Evolutionary conservation across 495 filamentous ascomycete genomes (phyloP), one percentile per base, ranked within the genome.

Genomic region (Penicillium crystallinum): DNA sequence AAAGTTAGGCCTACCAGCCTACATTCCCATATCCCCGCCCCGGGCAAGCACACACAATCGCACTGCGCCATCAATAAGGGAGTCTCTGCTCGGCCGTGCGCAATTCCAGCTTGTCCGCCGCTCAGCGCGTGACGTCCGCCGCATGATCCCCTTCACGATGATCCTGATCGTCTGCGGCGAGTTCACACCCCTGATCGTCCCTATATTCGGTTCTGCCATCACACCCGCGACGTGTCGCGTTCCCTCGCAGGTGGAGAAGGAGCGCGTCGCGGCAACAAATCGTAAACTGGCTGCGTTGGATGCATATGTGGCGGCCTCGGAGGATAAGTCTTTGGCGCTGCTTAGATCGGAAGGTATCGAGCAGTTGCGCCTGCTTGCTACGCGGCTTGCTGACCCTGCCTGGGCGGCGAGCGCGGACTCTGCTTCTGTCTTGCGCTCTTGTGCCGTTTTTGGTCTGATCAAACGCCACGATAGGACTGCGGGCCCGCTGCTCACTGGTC

Each of bases 161-260:
- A 63, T 96, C 3, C 74, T 95, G 2, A 47, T 91, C 1, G 38
- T 95, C 33, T 89, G 84, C 63, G 93, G 89, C 3, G 92, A 97
- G 63, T 83, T 93, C 64, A 89, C 90, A 6, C 90, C 91, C 0
- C 55, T 97, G 2, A 64, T 93, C 6, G 64, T 96, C 0, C 77
- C 86, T 0, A 66, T 86, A 5, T 72, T 87, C n/a, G 68, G 91
- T 15, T 81, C 81, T 6, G 71, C 74, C 7, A 66, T 89, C 30
- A 86, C 93, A 12, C 92, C 92, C 0, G 79, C 75, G 49, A 87
- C 89, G 0, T 95, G 91, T 62, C 80, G 90, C 2, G 83, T 96
- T 9, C 93, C 93, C 0, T 63, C 60, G 34, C 92, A 97, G 68
- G 60, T 87, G 0, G 70, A 72, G 12, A 74, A 76, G n/a, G 76